A percentile compares a stretch with the other conserved stretches of the same genome.
These are phyloP conservation scores for Coelastrella sp. DNA, from an alignment of 139 green algal species.

Conservation along the genomic window DNA sequence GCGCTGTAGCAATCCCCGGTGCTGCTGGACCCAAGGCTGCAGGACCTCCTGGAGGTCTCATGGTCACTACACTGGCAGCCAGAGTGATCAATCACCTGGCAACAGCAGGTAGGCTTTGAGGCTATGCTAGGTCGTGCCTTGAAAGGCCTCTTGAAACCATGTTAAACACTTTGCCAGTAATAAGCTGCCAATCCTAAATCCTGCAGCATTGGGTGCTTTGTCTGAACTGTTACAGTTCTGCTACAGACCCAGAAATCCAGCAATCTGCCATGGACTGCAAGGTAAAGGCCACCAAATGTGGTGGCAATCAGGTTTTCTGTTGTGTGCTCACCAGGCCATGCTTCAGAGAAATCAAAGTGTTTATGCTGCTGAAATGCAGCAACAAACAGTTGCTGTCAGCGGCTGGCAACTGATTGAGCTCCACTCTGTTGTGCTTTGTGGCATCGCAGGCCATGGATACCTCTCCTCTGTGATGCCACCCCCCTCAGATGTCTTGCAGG, in stretches of 20 bases:
- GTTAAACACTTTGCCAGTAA: no score
- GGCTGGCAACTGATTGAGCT: background rate
- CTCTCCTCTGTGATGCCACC: constrained; percentile 27
- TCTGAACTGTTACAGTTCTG: no score
- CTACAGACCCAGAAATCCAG: no score
- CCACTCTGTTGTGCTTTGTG: background rate
- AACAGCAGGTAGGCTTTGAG: constrained; percentile 18
- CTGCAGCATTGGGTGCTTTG: no score
- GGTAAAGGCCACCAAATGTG: no score
- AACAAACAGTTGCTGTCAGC: background rate
- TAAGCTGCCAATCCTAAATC: no score
- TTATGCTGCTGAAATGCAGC: background rate
- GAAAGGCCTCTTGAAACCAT: no score
- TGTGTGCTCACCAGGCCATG: no score
- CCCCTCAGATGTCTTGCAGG: constrained; percentile 1
- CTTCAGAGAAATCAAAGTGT: background rate
- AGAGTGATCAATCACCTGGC: constrained; percentile 31
- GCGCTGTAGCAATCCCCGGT: background rate
- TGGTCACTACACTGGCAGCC: constrained; percentile 34
- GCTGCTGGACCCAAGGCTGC: constrained; percentile 33
- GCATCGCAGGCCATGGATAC: constrained; percentile 5
- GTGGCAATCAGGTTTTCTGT: no score
- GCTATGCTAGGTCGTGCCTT: no score
- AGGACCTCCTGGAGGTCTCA: constrained; percentile 13
- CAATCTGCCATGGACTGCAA: no score